Evolutionary conservation across 495 filamentous ascomycete species (phyloP), one percentile per base, ranked within the genome.

Genomic region (Hypoxylon crocopeplum): DNA sequence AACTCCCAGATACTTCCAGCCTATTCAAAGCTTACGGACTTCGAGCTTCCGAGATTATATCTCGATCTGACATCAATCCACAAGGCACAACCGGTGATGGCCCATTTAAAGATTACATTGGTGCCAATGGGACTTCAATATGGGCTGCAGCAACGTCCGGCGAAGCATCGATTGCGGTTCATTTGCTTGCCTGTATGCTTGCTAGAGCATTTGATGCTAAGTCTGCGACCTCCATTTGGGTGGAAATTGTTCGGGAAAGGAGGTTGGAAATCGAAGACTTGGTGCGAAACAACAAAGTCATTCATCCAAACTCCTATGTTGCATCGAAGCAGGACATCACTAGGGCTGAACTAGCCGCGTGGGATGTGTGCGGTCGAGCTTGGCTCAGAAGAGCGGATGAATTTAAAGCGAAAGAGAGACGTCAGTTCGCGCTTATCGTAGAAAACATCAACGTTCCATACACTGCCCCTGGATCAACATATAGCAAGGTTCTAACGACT

Each of bases 81-180:
- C 24, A 50, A 17, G 33, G 32, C 10, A 30, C 29, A 4, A 20
- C 38, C 19, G 40, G 21, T 1, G n/a, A 66, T 19, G 64, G 67
- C 0, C 7, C 56, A 0, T 75, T 76, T 25, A 33, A 33, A 6
- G 38, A 53, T 1, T 51, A 68, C 12, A 20, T 56, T 7, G 75
- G 75, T 1, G 51, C 52, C 0, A 70, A 76, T 47, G 64, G 53
- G 2, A 69, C 72, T 3, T 27, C 54, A 1, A 65, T 76, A 12
- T 74, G 73, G 73, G 73, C 70, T n/a, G 59, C 73, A 6, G 71
- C 67, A 8, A 78, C 77, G 5, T 78, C 77, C 7, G 67, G 71
- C 0, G 32, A 53, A 5, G 45, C 34, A 3, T 63, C 73, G 6
- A 59, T 79, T 12, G 49, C 59, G 1, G 56, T 72, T 8, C 68